A percentile compares a stretch with the other conserved stretches of the same genome.
Conservation (phyloP, 2,329 filamentous ascomycete species). For the Shiraia bambusicola region DNA sequence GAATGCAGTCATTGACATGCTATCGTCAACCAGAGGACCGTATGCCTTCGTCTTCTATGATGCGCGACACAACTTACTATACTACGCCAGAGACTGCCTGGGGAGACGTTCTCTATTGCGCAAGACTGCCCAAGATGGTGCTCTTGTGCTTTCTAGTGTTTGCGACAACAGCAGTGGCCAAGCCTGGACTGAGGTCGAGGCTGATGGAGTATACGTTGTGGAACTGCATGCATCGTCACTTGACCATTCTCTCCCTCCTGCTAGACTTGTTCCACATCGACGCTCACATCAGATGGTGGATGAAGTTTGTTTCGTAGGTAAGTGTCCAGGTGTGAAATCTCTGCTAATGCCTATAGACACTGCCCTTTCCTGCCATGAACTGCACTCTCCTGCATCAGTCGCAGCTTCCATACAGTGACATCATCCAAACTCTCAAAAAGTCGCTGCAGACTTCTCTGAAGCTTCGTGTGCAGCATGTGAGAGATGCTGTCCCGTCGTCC, state of each 20-base stretch:
- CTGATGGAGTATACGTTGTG: slow-evolving; percentile 76
- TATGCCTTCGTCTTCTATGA: slow-evolving; percentile 90
- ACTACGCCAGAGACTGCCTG: slow-evolving; percentile 83
- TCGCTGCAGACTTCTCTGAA: slow-evolving; percentile 63
- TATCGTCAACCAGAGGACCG: slow-evolving; percentile 59
- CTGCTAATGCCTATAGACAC: slow-evolving; percentile 37
- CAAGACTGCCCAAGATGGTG: slow-evolving; percentile 52
- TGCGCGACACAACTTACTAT: slow-evolving; percentile 61
- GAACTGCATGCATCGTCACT: slow-evolving; percentile 47
- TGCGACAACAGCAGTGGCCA: slow-evolving; percentile 43
- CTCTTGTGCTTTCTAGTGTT: slow-evolving; percentile 38
- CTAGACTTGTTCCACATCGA: slow-evolving; percentile 27
- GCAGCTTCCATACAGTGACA: slow-evolving; percentile 33
- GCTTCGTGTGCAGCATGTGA: slow-evolving; percentile 51
- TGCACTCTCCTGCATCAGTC: slow-evolving; percentile 8
- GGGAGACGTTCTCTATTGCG: slow-evolving; percentile 79
- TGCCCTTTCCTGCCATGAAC: slow-evolving; percentile 51
- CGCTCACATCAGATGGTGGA: slow-evolving; percentile 10
- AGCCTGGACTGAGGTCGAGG: slow-evolving; percentile 76
- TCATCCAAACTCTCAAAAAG: slow-evolving; percentile 56
- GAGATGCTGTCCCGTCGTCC: slow-evolving; percentile 20
- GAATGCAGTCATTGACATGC: slow-evolving; percentile 18
- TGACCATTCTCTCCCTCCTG: slow-evolving; percentile 2
- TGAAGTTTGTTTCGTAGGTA: slow-evolving; percentile 37
- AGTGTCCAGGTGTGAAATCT: slow-evolving; percentile 13